A percentile compares a stretch with the other conserved stretches of the same genome.
Conservation (phyloP, 108 stramenopile species). For the Skeletonema tropicum region DNA sequence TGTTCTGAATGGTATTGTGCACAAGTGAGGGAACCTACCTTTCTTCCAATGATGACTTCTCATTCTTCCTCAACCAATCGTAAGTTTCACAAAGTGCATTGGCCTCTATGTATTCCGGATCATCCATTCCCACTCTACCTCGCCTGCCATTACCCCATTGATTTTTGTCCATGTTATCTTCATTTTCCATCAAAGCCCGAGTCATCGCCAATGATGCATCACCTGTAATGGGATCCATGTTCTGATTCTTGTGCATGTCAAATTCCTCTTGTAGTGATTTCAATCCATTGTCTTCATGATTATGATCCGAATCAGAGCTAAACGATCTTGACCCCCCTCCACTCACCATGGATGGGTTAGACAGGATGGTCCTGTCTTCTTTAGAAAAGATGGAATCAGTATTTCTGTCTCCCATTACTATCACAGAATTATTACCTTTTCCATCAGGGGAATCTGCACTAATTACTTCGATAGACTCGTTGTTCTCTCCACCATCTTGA, state of each 20-base stretch:
- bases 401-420: background rate
- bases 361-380: slow-evolving; percentile 49
- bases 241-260: slow-evolving; percentile 82
- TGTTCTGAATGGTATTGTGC: background rate
- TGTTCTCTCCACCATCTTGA: background rate
- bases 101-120: slow-evolving; percentile 71
- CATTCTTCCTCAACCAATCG: slow-evolving; percentile 82
- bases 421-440: background rate
- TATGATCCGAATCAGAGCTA: slow-evolving; percentile 55
- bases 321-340: slow-evolving; percentile 54
- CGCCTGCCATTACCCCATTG: slow-evolving; percentile 47
- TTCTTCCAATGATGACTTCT: slow-evolving; percentile 52
- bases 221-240: slow-evolving; percentile 70
- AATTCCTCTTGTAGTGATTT: slow-evolving; percentile 73
- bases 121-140: slow-evolving; percentile 38
- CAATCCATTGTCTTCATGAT: slow-evolving; percentile 30
- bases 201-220: slow-evolving; percentile 73
- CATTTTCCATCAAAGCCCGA: slow-evolving; percentile 75
- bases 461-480: background rate
- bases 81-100: slow-evolving; percentile 71
- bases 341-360: slow-evolving; percentile 57
- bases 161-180: slow-evolving; percentile 35
- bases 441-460: slow-evolving; percentile 7
- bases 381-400: slow-evolving; percentile 6
- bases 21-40: slow-evolving; percentile 34